Evolutionary conservation across 352 stramenopile genomes (phyloP).

Genomic region (Phytopythium sindhum): DNA sequence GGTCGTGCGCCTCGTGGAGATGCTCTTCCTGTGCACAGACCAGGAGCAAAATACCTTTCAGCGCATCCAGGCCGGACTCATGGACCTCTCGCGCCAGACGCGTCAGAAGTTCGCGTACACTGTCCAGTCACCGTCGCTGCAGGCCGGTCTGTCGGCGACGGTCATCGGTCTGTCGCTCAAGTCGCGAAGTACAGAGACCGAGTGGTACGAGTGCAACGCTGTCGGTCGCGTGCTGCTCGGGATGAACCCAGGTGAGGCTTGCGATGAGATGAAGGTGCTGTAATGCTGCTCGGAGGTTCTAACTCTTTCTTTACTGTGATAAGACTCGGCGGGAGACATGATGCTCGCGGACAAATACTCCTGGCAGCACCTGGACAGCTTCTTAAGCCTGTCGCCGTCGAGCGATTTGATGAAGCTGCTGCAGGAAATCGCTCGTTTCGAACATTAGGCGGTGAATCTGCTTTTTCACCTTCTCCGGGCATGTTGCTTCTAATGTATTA

Average conservation of each 20-base stretch:
- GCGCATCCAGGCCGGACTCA: slow-evolving; percentile 54
- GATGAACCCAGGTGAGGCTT: slow-evolving; percentile 48
- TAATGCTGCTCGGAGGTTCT: neutral
- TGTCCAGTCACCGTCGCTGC: slow-evolving; percentile 59
- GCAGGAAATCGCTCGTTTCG: slow-evolving; percentile 62
- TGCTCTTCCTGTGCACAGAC: slow-evolving; percentile 73
- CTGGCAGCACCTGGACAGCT: slow-evolving; percentile 79
- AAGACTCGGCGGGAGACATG: slow-evolving; percentile 35
- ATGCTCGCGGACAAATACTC: slow-evolving; percentile 68
- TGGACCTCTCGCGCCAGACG: slow-evolving; percentile 47
- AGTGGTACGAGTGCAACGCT: slow-evolving; percentile 81
- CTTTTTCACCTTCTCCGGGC: neutral
- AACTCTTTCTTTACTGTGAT: neutral
- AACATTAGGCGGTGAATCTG: slow-evolving; percentile 21
- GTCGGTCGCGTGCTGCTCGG: slow-evolving; percentile 52
- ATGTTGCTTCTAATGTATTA: slow-evolving; percentile 11
- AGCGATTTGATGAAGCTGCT: slow-evolving; percentile 49
- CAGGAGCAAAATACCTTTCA: slow-evolving; percentile 75
- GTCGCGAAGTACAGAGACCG: slow-evolving; percentile 67
- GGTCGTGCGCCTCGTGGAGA: slow-evolving; percentile 68
- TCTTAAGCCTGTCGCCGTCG: slow-evolving; percentile 37
- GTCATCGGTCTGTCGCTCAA: slow-evolving; percentile 75
- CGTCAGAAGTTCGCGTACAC: slow-evolving; percentile 57
- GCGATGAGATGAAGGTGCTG: neutral
- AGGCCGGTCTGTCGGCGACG: slow-evolving; percentile 53